Conservation (phyloP, 2,329 filamentous ascomycete species). For the Sclerotinia minor region DNA sequence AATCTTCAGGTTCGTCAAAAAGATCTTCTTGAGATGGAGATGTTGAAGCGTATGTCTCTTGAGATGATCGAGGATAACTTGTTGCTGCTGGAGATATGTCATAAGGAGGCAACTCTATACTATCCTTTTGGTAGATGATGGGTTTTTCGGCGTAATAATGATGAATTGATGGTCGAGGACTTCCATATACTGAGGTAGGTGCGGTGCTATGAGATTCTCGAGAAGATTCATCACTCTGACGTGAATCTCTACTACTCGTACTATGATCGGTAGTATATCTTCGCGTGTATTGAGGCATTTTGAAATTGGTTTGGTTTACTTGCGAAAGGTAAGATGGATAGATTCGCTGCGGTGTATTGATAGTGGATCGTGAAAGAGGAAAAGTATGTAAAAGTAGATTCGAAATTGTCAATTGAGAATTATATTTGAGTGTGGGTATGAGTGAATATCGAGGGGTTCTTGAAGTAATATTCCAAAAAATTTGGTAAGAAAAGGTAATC, state of each 20-base stretch:
- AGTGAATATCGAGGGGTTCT: conserved; percentile 12
- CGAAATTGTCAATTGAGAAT: neutral
- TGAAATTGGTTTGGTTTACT: conserved; percentile 18
- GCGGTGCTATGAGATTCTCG: conserved; percentile 51
- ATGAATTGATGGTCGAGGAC: conserved; percentile 40
- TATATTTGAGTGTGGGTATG: conserved; percentile 11
- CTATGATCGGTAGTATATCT: conserved; percentile 35
- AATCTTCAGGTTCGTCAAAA: conserved; percentile 51
- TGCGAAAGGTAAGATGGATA: conserved; percentile 2
- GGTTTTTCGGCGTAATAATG: conserved; percentile 28
- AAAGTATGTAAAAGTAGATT: neutral
- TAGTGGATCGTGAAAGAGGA: neutral
- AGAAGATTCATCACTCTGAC: conserved; percentile 47
- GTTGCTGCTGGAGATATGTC: conserved; percentile 36
- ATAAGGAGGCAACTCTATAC: conserved; percentile 22
- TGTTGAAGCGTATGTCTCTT: conserved; percentile 77
- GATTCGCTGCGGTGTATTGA: conserved; percentile 5
- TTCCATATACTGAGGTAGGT: conserved; percentile 49
- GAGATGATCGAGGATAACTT: conserved; percentile 44
- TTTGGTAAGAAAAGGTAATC: conserved; percentile 26
- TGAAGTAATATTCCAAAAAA: conserved; percentile 15
- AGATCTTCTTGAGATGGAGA: conserved; percentile 58
- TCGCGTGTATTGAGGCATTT: conserved; percentile 36
- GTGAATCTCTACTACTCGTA: conserved; percentile 46
- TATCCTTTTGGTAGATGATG: conserved; percentile 27